Conservation (phyloP, 2,329 filamentous ascomycete genomes). For the Neofusicoccum kwambonambiense region DNA sequence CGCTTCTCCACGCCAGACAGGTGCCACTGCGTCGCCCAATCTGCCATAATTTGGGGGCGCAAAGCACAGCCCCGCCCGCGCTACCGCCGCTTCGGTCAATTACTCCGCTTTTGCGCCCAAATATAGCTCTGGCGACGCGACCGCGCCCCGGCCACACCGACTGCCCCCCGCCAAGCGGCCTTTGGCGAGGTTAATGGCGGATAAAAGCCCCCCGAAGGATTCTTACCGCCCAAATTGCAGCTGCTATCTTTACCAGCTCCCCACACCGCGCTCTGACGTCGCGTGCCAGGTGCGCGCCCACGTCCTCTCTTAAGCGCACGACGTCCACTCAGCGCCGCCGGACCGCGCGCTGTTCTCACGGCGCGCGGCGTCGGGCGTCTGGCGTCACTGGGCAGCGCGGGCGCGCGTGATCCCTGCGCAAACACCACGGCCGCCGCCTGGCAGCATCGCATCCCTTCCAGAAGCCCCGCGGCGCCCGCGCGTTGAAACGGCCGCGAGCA, state of each 20-base stretch:
- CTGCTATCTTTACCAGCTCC: not conserved
- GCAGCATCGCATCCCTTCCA: not conserved
- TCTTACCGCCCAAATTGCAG: slow-evolving; percentile 13
- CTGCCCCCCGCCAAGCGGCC: not conserved
- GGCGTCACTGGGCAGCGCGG: not conserved
- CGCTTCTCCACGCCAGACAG: slow-evolving; percentile 4
- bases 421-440: not conserved
- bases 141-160: not conserved
- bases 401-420: not conserved
- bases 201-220: slow-evolving; percentile 15
- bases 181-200: not conserved
- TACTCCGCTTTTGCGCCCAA: slow-evolving; percentile 6
- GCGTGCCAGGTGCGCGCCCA: not conserved
- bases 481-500: not conserved
- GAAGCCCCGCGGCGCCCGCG: not conserved
- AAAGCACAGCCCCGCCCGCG: not conserved
- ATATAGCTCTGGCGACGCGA: not conserved
- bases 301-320: not conserved
- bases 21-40: slow-evolving; percentile 2
- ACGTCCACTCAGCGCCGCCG: slow-evolving; percentile 6
- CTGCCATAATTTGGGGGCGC: slow-evolving; percentile 6
- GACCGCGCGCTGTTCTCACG: not conserved
- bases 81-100: not conserved
- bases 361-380: too few species aligned
- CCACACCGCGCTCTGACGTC: not conserved